Percentiles rank a stretch among this genome's conserved stretches.
Evolutionary conservation across 768 basidiomycete genomes (phyloP).

Genomic region (Suillus fuscotomentosus): DNA sequence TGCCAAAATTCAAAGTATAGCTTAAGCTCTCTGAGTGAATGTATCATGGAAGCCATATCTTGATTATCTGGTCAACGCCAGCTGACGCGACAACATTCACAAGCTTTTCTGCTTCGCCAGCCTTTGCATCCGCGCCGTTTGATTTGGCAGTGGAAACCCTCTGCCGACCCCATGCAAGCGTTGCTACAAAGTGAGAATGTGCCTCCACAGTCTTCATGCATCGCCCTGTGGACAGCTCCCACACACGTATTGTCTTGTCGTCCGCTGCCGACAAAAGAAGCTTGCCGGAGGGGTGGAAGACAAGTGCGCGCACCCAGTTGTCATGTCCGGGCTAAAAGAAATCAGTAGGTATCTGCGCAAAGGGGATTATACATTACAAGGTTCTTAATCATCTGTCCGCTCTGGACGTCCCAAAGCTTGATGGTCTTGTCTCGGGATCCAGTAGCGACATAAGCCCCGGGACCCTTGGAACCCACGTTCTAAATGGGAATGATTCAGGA

Average conservation of each 20-base stretch:
- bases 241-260: slow-evolving; percentile 88
- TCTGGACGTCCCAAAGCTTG: slow-evolving; percentile 85
- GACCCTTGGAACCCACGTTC: slow-evolving; percentile 54
- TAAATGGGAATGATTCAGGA: slow-evolving; percentile 16
- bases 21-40: background rate
- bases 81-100: slow-evolving; percentile 71
- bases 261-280: slow-evolving; percentile 89
- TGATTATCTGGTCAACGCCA: slow-evolving; percentile 65
- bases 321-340: slow-evolving; percentile 69
- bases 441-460: slow-evolving; percentile 66
- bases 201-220: slow-evolving; percentile 88
- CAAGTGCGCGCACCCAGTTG: slow-evolving; percentile 86
- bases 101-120: slow-evolving; percentile 49
- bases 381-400: slow-evolving; percentile 77
- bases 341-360: slow-evolving; percentile 8
- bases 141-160: slow-evolving; percentile 38
- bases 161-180: slow-evolving; percentile 77
- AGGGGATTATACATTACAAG: slow-evolving; percentile 46
- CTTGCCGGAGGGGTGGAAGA: slow-evolving; percentile 90
- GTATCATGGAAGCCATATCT: slow-evolving; percentile 59
- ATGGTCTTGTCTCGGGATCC: slow-evolving; percentile 91
- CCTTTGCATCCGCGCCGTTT: slow-evolving; percentile 34
- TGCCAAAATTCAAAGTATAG: slow-evolving; percentile 6
- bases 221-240: slow-evolving; percentile 84
- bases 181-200: slow-evolving; percentile 81